Evolutionary conservation across 495 filamentous ascomycete genomes (phyloP), one percentile per base, ranked within the genome.

Genomic region (Penicillium alfredii): DNA sequence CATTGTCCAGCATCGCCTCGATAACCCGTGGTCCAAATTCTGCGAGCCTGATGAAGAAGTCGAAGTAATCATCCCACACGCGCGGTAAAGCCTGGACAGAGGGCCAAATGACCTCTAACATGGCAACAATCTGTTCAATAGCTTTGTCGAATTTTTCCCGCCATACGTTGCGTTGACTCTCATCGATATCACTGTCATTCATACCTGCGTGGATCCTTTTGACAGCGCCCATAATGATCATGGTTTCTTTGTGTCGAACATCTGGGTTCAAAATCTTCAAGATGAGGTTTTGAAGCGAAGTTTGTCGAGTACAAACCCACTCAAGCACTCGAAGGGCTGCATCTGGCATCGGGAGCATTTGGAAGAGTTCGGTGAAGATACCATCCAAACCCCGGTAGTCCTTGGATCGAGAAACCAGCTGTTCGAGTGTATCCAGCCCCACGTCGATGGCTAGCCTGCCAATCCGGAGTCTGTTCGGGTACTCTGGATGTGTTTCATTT

Each of bases 21-120:
- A 70, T 58, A 53, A 86, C 76, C 8, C 64, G 45, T 4, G 57
- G 49, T 1, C 81, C 80, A 30, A 81, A 52, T 18, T 59, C 66
- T 14, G 74, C 74, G 43, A 89, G 76, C 10, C 68, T 60, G 17
- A 70, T 47, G 42, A 89, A 63, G 20, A 85, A 69, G 16, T 76
- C 77, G 47, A 92, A 92, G 28, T 84, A 88, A 49, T 94, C 87
- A 25, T 78, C 75, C 87, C 87, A 94, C 6, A 78, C 71, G 19
- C 82, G 77, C 13, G 73, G 53, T 15, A 70, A 63, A 2, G 60
- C 55, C 38, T 85, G 77, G 18, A 84, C 51, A 6, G 52, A 53
- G 3, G 69, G 44, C 74, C 74, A 81, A 4, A 78, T 40, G 8
- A 73, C 70, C 25, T 58, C 58, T 6, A 82, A 45, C 10, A 56